phyloP scores from a whole-genome alignment of 768 basidiomycete genomes.

The Lactarius trivialis region DNA sequence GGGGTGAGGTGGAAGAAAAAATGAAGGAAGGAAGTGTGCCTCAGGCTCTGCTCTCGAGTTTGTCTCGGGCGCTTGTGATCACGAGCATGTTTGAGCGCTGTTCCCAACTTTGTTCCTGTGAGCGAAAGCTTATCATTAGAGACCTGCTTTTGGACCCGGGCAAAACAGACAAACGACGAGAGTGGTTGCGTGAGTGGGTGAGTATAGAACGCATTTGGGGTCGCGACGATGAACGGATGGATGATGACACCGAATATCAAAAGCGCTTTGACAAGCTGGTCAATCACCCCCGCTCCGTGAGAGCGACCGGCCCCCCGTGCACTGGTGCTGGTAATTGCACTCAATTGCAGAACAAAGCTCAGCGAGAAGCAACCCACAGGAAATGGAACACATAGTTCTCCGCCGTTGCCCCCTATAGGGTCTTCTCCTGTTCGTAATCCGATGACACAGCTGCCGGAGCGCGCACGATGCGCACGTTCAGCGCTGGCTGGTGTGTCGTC shows the following conservation, averaged over 20 bases:
- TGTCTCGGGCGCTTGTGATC: no score
- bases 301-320: constrained; percentile 27
- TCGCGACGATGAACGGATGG: neutral
- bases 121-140: neutral
- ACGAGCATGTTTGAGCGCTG: neutral
- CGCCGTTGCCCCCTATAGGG: neutral
- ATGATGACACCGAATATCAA: neutral
- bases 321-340: neutral
- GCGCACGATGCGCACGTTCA: constrained; percentile 30
- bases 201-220: no score
- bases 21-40: no score
- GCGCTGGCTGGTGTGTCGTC: constrained; percentile 26
- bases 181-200: neutral
- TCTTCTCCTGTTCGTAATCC: neutral
- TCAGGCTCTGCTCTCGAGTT: neutral
- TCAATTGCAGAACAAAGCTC: neutral
- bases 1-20: no score
- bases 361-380: neutral
- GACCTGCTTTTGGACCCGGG: neutral
- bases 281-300: constrained; percentile 31
- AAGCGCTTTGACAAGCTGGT: neutral
- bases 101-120: neutral
- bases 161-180: neutral
- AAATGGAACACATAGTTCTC: neutral
- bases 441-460: neutral